phyloP scores from a whole-genome alignment of 306 rosid genomes.

The Carpinus viminea region DNA sequence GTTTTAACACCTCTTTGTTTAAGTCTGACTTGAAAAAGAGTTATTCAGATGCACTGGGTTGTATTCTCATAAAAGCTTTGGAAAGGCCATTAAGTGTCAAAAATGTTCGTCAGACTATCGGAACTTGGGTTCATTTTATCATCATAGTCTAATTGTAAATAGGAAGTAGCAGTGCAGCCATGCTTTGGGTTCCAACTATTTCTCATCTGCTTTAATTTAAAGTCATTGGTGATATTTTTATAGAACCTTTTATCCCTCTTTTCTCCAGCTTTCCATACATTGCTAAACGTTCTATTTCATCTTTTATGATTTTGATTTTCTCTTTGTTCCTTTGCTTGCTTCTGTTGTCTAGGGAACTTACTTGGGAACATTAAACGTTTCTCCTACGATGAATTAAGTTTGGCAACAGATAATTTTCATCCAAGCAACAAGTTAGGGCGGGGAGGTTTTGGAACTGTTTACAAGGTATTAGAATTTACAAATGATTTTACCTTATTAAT shows the following conservation, averaged over 20 bases:
- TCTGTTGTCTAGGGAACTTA: constrained; percentile 48
- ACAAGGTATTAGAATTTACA: constrained; percentile 54
- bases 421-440: constrained; percentile 70
- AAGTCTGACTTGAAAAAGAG: not conserved
- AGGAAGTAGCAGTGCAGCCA: not conserved
- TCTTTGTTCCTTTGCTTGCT: constrained; percentile 13
- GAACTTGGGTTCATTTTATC: not conserved
- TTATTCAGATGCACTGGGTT: not conserved
- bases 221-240: constrained; percentile 2
- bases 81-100: not conserved
- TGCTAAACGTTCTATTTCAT: constrained; percentile 10
- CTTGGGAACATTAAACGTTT: constrained; percentile 53
- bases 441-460: constrained; percentile 95
- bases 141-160: not conserved
- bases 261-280: not conserved
- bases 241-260: not conserved
- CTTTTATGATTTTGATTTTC: not conserved
- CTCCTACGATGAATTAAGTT: constrained; percentile 65
- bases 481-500: constrained; percentile 16
- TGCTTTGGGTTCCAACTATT: constrained; percentile 17
- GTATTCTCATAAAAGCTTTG: not conserved
- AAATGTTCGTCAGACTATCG: not conserved
- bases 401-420: constrained; percentile 75
- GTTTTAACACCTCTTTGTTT: not conserved
- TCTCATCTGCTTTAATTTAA: not conserved